These are phyloP conservation scores for Rehmannia glutinosa DNA, from an alignment of 257 asterid genomes.

Conservation along the genomic window DNA sequence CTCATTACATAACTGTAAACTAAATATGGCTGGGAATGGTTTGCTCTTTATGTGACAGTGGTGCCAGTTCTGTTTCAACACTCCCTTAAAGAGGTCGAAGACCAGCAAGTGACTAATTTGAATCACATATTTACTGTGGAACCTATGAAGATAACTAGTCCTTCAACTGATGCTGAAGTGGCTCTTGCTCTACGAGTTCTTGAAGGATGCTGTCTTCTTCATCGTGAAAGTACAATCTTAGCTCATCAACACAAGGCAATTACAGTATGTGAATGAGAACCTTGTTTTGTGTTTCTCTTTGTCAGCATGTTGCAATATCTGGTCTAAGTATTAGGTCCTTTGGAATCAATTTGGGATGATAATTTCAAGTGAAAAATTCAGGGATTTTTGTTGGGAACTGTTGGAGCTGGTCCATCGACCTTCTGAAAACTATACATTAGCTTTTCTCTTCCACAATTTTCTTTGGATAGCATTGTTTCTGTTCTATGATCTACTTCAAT, in stretches of 20 bases:
- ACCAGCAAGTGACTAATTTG: conserved; percentile 59
- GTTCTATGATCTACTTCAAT: background rate
- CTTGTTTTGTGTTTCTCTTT: background rate
- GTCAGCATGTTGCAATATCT: background rate
- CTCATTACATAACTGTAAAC: background rate
- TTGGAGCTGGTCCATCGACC: background rate
- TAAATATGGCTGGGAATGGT: conserved; percentile 4
- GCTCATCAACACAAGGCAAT: conserved; percentile 87
- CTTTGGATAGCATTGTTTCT: background rate
- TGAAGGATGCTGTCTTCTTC: conserved; percentile 95
- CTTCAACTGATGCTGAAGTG: conserved; percentile 87
- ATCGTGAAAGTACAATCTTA: conserved; percentile 62
- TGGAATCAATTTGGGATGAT: background rate
- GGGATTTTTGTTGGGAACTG: background rate
- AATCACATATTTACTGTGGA: conserved; percentile 75
- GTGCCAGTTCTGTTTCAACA: conserved; percentile 85
- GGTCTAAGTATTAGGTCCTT: background rate
- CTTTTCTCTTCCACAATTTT: background rate
- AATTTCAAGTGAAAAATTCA: background rate
- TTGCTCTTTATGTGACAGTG: conserved; percentile 38
- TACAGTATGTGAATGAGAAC: conserved; percentile 36
- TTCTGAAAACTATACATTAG: background rate
- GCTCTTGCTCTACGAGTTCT: conserved; percentile 90
- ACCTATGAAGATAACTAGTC: conserved; percentile 69
- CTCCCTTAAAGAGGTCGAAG: conserved; percentile 72